Base-by-base conservation (phyloP, 768 basidiomycete genomes). In the Lentinus brumalis region DNA sequence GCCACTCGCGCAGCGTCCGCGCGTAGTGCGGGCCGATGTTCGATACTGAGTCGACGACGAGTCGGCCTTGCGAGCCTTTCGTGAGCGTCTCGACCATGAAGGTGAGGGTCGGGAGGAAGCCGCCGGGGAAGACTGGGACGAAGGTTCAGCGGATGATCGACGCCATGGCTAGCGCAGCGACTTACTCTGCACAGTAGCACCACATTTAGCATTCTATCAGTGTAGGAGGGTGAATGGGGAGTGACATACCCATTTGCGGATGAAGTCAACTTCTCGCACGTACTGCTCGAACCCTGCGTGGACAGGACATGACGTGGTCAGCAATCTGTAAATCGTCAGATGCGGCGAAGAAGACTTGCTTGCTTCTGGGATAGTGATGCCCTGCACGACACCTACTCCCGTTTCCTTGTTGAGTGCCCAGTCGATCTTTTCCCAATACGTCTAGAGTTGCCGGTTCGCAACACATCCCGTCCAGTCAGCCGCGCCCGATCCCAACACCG, bases 21-120 rank as follows among this genome's bases (percentile, higher is more conserved):
- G 89, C 85, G 70, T 91, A 92, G 69, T 91, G 86, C 31, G 86
- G 85, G 1, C 87, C 88, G 66, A 91, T 89, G 75, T 91, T 91
- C 7, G 78, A 78, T 11, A 89, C 77, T 26, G 83, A 83, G 64
- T 90, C 89, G 30, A 89, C 79, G 21, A 86, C 75, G 45, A 91
- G 81, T 8, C 77, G 76, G 10, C 84, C 83, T 18, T 77, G 69
- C 5, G 85, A 79, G 18, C 86, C 88, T 7, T 75, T 71, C 30
- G 75, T 64, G 62, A 86, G 73, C 8, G 81, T 79, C 50, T 81
- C 74, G 14, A 86, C 70, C 32, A 88, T 79, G 56, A 80, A 79
- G 11, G 86, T 83, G 15, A 89, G 71, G 0, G 86, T 86, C 0
- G 90, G 88, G 7, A 90, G 75, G 71, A 86, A 83, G 0, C 86